These are phyloP conservation scores for Tubosaeta brunneosetosa DNA, from an alignment of 768 basidiomycete species.

Conservation along the genomic window DNA sequence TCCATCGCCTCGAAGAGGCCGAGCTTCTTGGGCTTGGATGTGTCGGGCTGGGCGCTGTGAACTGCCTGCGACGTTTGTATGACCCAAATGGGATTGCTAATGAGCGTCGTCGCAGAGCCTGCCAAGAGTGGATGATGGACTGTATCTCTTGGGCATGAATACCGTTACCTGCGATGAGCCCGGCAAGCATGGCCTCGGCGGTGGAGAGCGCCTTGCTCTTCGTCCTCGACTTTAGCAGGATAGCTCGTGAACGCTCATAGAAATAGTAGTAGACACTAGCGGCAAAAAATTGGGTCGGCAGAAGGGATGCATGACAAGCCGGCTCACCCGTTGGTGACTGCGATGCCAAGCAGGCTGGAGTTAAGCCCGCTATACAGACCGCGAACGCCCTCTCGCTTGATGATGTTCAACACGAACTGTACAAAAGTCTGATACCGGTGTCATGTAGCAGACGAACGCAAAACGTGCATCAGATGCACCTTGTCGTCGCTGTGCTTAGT, in stretches of 20 bases:
- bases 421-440: conserved; percentile 47
- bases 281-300: background rate
- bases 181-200: conserved; percentile 84
- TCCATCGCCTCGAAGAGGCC: conserved; percentile 63
- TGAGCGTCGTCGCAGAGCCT: conserved; percentile 86
- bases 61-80: conserved; percentile 88
- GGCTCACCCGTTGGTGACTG: conserved; percentile 83
- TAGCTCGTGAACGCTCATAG: conserved; percentile 66
- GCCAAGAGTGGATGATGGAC: background rate
- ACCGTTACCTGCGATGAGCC: conserved; percentile 72
- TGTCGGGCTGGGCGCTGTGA: conserved; percentile 37
- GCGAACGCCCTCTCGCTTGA: conserved; percentile 77
- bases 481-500: conserved; percentile 69
- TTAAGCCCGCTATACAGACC: conserved; percentile 86
- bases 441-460: conserved; percentile 1
- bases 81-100: conserved; percentile 96
- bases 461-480: conserved; percentile 35
- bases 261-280: conserved; percentile 89
- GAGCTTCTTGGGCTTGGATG: conserved; percentile 50
- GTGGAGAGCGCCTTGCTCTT: conserved; percentile 73
- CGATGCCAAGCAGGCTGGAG: conserved; percentile 85
- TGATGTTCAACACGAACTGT: conserved; percentile 65
- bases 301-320: conserved; percentile 6
- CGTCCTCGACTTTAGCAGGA: conserved; percentile 49
- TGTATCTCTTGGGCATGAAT: background rate